These are phyloP conservation scores for Kodamaea derodonti DNA, from an alignment of 1,139 yeast species.

Conservation along the genomic window DNA sequence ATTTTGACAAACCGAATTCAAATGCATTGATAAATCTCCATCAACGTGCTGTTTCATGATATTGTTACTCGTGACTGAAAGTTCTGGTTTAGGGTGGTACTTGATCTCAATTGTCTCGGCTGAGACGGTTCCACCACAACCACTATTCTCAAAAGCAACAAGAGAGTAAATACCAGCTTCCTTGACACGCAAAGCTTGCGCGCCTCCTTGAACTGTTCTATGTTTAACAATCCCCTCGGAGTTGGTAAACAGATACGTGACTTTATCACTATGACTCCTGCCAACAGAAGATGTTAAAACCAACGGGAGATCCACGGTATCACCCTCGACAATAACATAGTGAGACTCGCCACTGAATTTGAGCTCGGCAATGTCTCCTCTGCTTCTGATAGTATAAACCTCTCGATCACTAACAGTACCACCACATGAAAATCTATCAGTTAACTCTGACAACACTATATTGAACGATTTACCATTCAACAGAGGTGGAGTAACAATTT, in stretches of 20 bases:
- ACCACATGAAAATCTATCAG: slow-evolving; percentile 72
- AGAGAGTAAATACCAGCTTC: slow-evolving; percentile 65
- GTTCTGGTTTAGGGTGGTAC: slow-evolving; percentile 56
- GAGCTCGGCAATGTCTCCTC: slow-evolving; percentile 17
- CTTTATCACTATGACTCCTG: slow-evolving; percentile 19
- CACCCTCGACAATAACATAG: slow-evolving; percentile 57
- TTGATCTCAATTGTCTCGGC: slow-evolving; percentile 32
- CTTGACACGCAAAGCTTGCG: slow-evolving; percentile 38
- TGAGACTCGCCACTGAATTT: slow-evolving; percentile 7
- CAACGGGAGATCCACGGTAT: slow-evolving; percentile 54
- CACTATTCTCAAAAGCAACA: slow-evolving; percentile 56
- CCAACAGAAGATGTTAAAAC: slow-evolving; percentile 33
- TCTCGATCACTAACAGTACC: slow-evolving; percentile 35
- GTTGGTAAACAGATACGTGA: slow-evolving; percentile 23
- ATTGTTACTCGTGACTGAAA: slow-evolving; percentile 22
- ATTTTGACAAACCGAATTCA: slow-evolving; percentile 34
- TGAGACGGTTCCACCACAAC: slow-evolving; percentile 62
- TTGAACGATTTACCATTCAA: slow-evolving; percentile 67
- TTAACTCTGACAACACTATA: slow-evolving; percentile 57
- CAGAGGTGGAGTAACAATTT: slow-evolving; percentile 52
- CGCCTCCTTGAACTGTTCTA: slow-evolving; percentile 15
- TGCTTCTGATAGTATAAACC: slow-evolving; percentile 38
- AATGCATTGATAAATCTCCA: slow-evolving; percentile 15
- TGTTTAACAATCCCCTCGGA: slow-evolving; percentile 4
- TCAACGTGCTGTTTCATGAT: slow-evolving; percentile 17